Evolutionary conservation across 2,329 filamentous ascomycete species (phyloP), one percentile per base, ranked within the genome.

Genomic region (Alternaria infectoria): DNA sequence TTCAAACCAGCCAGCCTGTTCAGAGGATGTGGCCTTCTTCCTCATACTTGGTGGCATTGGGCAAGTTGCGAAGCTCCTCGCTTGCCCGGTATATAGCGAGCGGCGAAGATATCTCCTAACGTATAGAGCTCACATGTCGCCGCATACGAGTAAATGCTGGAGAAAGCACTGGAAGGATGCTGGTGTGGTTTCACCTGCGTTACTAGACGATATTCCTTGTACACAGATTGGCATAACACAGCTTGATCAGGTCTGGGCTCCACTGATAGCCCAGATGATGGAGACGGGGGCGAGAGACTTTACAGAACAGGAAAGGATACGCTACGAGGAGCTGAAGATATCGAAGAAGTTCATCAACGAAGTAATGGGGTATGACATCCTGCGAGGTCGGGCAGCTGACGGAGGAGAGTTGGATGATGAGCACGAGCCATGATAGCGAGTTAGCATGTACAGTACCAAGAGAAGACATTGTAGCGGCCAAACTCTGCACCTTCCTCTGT

Each of bases 21-120:
- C 69, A n/a, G 76, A 80, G 64, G 77, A 79, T 58, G 67, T 79
- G 58, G 76, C 77, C 4, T 79, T 79, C 58, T 74, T 79, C 25
- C 59, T 80, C 32, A 69, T 80, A 6, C 63, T 79, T 3, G 77
- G 77, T 7, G 77, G 77, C n/a, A 74, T 76, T 26, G 72, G 73
- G 5, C 76, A 77, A 60, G 62, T 79, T 23, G 75, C 77, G 12
- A 79, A 79, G 45, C 55, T 80, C 54, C 70, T 79, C 30, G 73
- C 76, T 6, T 74, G 73, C 57, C 68, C 68, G 10, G 75, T 71
- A 21, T 79, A 77, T 65, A 69, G 66, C 45, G 75, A 79, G 44
- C 70, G 77, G 13, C 69, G 75, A 32, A 67, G 72, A 56, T 70
- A 77, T 32, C 71, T 79, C 44, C 71, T 77, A 50, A 65, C 69